Evolutionary conservation across 306 rosid species (phyloP), one percentile per base, ranked within the genome.

Genomic region (Spatholobus suberectus): DNA sequence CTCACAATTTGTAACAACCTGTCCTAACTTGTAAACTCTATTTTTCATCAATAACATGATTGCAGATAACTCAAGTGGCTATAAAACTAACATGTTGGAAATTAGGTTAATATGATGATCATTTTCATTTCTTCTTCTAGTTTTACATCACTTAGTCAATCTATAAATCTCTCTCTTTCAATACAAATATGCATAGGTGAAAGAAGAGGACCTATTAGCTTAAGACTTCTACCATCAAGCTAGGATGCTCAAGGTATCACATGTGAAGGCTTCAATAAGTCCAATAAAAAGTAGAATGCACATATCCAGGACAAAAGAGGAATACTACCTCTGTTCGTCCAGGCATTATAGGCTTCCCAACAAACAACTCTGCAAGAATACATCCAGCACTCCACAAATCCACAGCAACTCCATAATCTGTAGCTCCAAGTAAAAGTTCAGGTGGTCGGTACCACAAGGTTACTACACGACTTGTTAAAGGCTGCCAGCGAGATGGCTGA

Each of bases 391-490:
- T 94, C 98, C 98, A 94, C 89, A 94, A 78, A 84, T 94, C 98
- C 68, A 94, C 91, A 66, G 97, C 63, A 69, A 78, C 88, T 61
- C 91, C 95, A 86, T 94, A 94, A 75, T 87, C 76, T 26, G 97
- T 90, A 61, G 94, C 87, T 23, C 98, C 98, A 18, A 94, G 98
- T 77, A 94, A 85, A 73, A 94, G 98, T 76, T 94, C 98, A 72
- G 98, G 98, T 4, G 98, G 95, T 62, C 98, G 86, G 81, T 94
- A 94, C 98, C 98, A 94, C 86, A 94, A 85, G 73, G 98, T 94
- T 41, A 94, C 95, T 9, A 90, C 98, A 15, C 95, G 95, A 80
- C 98, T 94, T n/a, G 98, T 92, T 81, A 94, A 86, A 58, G 97
- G 89, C 83, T 92, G 92, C 67, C 75, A 85, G 77, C 85, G 89